These are phyloP conservation scores for Scenedesmus sp. DNA, from an alignment of 163 green algal species.

Conservation along the genomic window DNA sequence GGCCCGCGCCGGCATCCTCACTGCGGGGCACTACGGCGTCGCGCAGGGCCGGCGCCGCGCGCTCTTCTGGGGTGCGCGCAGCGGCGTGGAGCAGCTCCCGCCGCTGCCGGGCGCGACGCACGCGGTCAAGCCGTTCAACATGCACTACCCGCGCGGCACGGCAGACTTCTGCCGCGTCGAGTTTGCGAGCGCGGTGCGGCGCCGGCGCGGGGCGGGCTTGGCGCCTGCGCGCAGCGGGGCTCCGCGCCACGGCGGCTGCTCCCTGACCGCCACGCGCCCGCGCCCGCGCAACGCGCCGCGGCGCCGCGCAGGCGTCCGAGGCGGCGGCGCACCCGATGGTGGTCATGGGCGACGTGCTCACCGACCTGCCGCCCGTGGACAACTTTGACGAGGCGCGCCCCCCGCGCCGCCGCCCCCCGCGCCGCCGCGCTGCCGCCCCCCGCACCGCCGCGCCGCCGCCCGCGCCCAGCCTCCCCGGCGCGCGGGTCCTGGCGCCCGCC, in stretches of 20 bases:
- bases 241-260: too few relatives aligned
- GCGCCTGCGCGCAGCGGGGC: too few relatives aligned
- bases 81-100: slow-evolving; percentile 68
- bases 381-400: slow-evolving; percentile 54
- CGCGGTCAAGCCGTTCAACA: slow-evolving; percentile 35
- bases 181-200: neutral
- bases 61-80: slow-evolving; percentile 65
- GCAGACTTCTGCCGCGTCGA: neutral
- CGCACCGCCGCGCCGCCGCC: too few relatives aligned
- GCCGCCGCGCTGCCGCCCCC: too few relatives aligned
- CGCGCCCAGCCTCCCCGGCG: too few relatives aligned
- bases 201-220: neutral
- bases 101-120: slow-evolving; percentile 72
- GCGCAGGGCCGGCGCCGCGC: slow-evolving; percentile 54
- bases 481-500: too few relatives aligned
- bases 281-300: too few relatives aligned
- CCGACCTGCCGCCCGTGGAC: slow-evolving; percentile 64
- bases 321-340: slow-evolving; percentile 44
- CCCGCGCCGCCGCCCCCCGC: too few relatives aligned
- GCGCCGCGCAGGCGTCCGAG: slow-evolving; percentile 45
- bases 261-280: too few relatives aligned
- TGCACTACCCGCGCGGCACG: neutral
- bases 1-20: slow-evolving; percentile 61
- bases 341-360: slow-evolving; percentile 71
- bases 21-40: slow-evolving; percentile 67